Evolutionary conservation across 1,284 basidiomycete species (phyloP), one percentile per base, ranked within the genome.

Genomic region (Porogramme epimiltina): DNA sequence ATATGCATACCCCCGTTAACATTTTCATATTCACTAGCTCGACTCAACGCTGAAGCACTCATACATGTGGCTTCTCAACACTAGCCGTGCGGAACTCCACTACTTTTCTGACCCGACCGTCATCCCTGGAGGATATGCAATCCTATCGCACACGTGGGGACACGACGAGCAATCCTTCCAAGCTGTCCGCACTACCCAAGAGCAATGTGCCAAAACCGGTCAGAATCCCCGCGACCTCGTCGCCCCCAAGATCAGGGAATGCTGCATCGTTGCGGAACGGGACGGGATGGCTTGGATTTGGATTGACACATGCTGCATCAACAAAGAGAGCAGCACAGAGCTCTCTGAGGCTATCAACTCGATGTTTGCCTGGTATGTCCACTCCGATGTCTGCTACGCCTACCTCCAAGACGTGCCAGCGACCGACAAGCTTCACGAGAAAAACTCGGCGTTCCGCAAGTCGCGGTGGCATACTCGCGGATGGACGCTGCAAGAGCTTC

Each of bases 401-500:
- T 48, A 42, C 39, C 47, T 48, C 22, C 18, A 18, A 15, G 47
- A 48, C 15, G 47, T 49, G 2, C 41, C 40, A 3, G 37, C 37
- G 9, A n/a, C 5, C 9, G 5, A 4, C 16, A 31, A 16, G 3
- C 26, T 42, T 4, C 3, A 16, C 16, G n/a, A 23, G 18, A 8
- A 24, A 4, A 22, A 15, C 3, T 34, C 47, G 2, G 1, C 31
- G 1, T 49, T 49, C 41, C n/a, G 23, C 5, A 3, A 13, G 11
- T 34, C 37, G 18, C 18, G 39, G 24, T 49, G 47, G 47, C 40
- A 42, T 19, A 24, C 19, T 18, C 43, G 43, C 6, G 43, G 43
- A 13, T 45, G 43, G 43, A 45, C 44, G 24, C 44, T 45, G 15
- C 47, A 49, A 34, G 47, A 49, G 41, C 41, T 48, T 20, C 39